Evolutionary conservation across 2,329 filamentous ascomycete genomes (phyloP).

Genomic region (Pseudogymnoascus sp.): DNA sequence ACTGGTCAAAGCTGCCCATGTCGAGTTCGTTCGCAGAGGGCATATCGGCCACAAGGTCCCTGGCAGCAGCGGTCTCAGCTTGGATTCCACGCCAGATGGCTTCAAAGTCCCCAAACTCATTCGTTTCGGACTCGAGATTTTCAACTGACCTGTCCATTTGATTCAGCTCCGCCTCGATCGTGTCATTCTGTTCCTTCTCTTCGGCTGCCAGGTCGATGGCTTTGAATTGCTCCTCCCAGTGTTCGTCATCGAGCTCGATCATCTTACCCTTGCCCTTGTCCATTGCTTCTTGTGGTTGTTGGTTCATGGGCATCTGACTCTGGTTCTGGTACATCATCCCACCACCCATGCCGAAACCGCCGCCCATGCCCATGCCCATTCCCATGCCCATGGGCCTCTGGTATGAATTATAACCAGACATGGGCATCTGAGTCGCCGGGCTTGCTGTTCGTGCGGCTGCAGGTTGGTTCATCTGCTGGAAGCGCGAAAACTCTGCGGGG

Average conservation of each 20-base stretch:
- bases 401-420: conserved; percentile 41
- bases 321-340: conserved; percentile 38
- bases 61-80: conserved; percentile 64
- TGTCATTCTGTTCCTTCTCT: conserved; percentile 35
- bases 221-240: conserved; percentile 96
- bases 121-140: conserved; percentile 59
- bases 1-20: conserved; percentile 71
- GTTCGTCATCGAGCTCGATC: conserved; percentile 84
- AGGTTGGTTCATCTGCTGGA: conserved; percentile 65
- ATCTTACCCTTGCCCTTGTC: conserved; percentile 83
- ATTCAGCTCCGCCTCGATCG: conserved; percentile 61
- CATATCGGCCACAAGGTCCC: conserved; percentile 56
- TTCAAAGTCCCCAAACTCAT: conserved; percentile 81
- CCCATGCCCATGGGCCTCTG: conserved; percentile 54
- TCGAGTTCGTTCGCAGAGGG: conserved; percentile 39
- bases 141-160: conserved; percentile 76
- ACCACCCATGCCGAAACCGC: conserved; percentile 49
- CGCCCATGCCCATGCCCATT: conserved; percentile 36
- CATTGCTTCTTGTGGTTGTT: conserved; percentile 30
- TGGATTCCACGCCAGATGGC: conserved; percentile 79
- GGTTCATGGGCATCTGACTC: conserved; percentile 34
- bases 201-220: conserved; percentile 64
- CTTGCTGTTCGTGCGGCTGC: conserved; percentile 52
- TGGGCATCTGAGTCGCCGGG: conserved; percentile 41
- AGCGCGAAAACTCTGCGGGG: conserved; percentile 79